Percentiles rank a stretch among this genome's conserved stretches.
These are phyloP conservation scores for Metarhizium humberi DNA, from an alignment of 2,329 filamentous ascomycete genomes.

Conservation along the genomic window DNA sequence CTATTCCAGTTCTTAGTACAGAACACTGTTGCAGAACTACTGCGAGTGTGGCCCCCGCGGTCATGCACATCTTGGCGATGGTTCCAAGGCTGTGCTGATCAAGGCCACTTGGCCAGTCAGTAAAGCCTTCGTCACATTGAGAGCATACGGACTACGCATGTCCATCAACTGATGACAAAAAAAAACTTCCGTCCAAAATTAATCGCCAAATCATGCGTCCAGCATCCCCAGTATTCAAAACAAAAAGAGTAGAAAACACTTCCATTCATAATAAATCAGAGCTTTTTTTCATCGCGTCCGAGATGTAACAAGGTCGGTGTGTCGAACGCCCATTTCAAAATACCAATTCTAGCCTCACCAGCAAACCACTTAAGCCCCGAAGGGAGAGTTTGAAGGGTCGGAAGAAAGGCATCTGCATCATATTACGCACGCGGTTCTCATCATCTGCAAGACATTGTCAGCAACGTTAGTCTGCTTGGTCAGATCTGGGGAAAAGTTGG, in stretches of 20 bases:
- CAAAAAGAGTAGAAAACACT: conserved; percentile 3
- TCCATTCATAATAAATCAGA: conserved; percentile 62
- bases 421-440: conserved; percentile 98
- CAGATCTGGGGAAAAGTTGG: background rate
- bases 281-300: conserved; percentile 95
- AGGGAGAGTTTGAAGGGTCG: conserved; percentile 72
- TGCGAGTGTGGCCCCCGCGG: too few species aligned
- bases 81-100: too few species aligned
- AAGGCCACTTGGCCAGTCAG: background rate
- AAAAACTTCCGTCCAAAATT: background rate
- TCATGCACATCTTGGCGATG: too few species aligned
- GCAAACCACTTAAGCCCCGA: conserved; percentile 82
- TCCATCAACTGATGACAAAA: background rate
- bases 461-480: conserved; percentile 18
- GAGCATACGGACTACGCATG: background rate
- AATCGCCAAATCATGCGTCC: background rate
- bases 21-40: background rate
- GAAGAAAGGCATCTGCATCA: conserved; percentile 64
- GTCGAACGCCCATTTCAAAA: conserved; percentile 99
- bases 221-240: background rate
- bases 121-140: background rate
- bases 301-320: conserved; percentile 95
- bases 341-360: conserved; percentile 52
- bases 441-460: conserved; percentile 59
- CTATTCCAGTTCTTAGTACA: background rate